A percentile compares a stretch with the other conserved stretches of the same genome.
These are phyloP conservation scores for Besnoitia besnoiti DNA, from an alignment of 169 alveolate genomes.

Conservation along the genomic window DNA sequence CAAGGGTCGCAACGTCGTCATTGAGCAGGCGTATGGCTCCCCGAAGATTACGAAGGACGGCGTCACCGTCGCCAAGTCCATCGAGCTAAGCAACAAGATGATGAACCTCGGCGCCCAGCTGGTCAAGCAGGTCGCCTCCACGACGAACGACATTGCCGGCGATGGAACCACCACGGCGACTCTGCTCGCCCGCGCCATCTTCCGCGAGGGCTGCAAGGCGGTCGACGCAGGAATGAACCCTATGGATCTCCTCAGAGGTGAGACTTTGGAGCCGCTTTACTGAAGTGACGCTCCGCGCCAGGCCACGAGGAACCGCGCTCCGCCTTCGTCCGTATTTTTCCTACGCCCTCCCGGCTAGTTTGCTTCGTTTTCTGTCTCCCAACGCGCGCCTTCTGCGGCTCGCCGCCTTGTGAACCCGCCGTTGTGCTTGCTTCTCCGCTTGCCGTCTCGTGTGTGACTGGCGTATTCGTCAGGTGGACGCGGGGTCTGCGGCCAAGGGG, in stretches of 20 bases:
- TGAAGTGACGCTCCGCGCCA: too few relatives aligned
- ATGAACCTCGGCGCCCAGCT: constrained; percentile 98
- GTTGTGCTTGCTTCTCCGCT: too few relatives aligned
- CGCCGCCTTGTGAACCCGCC: too few relatives aligned
- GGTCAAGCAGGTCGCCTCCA: constrained; percentile 96
- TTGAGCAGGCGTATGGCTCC: constrained; percentile 93
- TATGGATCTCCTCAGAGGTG: constrained; percentile 95
- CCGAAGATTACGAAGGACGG: constrained; percentile 99
- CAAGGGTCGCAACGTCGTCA: constrained; percentile 98
- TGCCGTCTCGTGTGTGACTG: too few relatives aligned
- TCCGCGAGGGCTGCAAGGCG: constrained; percentile 97
- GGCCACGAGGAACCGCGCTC: too few relatives aligned
- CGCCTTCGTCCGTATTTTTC: too few relatives aligned
- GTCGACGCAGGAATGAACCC: constrained; percentile 99
- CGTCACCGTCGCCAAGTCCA: constrained; percentile 98
- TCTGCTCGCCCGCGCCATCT: constrained; percentile 97
- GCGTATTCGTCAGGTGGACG: too few relatives aligned
- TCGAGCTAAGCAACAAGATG: constrained; percentile 93
- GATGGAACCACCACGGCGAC: constrained; percentile 99
- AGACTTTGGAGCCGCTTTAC: too few relatives aligned
- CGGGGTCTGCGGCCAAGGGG: too few relatives aligned
- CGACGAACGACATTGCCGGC: constrained; percentile 98
- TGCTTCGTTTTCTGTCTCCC: background rate
- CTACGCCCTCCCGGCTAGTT: background rate
- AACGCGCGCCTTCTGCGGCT: too few relatives aligned